Base-by-base conservation (phyloP, 164 flowering plant genomes). In the Akebia trifoliata region DNA sequence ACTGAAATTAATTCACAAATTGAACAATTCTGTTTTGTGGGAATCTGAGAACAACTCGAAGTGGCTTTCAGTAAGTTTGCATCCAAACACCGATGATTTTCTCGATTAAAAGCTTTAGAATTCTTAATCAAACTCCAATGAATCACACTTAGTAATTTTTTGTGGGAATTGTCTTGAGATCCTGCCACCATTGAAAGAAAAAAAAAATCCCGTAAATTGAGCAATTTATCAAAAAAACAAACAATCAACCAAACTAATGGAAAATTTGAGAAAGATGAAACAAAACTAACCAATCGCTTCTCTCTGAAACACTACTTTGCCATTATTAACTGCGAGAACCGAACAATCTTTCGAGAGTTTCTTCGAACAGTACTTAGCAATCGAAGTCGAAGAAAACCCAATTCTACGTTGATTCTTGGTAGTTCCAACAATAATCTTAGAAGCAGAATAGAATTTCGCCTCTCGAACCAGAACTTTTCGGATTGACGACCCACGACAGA, bases 331-430 rank as follows among this genome's bases (percentile, higher is more conserved):
- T 28, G 96, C 95, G 51, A 87, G 63, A 34, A 90, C 82, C 15
- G 69, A 81, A 61, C 87, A 87, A 54, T 70, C 77, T 28, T 70
- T 80, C 8, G 90, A 44, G 9, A 90, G 78, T 42, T 86, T 90
- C 55, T 61, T 85, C 2, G 91, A 89, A 60, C 90, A 86, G 67
- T 86, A 86, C 64, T 86, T 84, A 18, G 99, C 99, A 4, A 88
- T 72, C 4, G 87, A 79, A 30, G 78, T 64, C 0, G 87, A 72
- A 21, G n/a, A 85, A 75, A 38, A 83, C 8, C 6, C 34, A n/a
- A n/a, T n/a, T n/a, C n/a, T n/a, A n/a, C n/a, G n/a, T n/a, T n/a
- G n/a, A n/a, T 62, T 81, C 30, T 54, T 65, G 8, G 87, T 60
- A 18, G 81, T 78, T 26, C 97, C 96, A 4, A 90, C 75, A 30